Evolutionary conservation across 2,329 filamentous ascomycete species (phyloP).

Genomic region (Cladobotryum protrusum): DNA sequence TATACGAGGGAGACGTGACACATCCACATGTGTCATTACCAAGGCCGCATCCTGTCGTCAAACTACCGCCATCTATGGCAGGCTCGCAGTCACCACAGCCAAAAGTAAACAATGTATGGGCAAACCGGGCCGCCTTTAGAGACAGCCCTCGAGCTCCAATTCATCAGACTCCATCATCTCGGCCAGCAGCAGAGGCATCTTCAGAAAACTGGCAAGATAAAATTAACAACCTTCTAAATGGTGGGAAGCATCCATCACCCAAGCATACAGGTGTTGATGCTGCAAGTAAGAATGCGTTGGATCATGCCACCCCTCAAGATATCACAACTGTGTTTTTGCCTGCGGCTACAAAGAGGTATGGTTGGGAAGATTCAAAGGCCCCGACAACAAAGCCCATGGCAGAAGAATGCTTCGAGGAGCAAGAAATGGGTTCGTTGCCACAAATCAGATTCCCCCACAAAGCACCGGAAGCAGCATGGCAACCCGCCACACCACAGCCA

Average conservation of each 20-base stretch:
- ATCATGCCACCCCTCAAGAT: slow-evolving; percentile 43
- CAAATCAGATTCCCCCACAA: slow-evolving; percentile 60
- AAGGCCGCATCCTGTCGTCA: slow-evolving; percentile 67
- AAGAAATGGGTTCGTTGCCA: slow-evolving; percentile 73
- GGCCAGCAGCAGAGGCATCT: slow-evolving; percentile 29
- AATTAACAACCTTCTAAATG: slow-evolving; percentile 72
- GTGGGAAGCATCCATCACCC: slow-evolving; percentile 53
- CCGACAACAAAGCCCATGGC: slow-evolving; percentile 62
- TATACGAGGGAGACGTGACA: slow-evolving; percentile 58
- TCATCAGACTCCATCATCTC: slow-evolving; percentile 15
- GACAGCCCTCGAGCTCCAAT: slow-evolving; percentile 22
- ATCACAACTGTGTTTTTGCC: slow-evolving; percentile 67
- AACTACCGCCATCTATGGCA: slow-evolving; percentile 57
- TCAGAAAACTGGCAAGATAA: slow-evolving; percentile 67
- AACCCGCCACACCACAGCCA: slow-evolving; percentile 46
- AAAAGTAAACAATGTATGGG: slow-evolving; percentile 29
- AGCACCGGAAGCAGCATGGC: slow-evolving; percentile 58
- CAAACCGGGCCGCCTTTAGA: slow-evolving; percentile 26
- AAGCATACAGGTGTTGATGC: slow-evolving; percentile 59
- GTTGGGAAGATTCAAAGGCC: slow-evolving; percentile 36
- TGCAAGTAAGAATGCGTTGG: slow-evolving; percentile 60
- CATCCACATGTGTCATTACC: slow-evolving; percentile 67
- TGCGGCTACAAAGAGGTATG: slow-evolving; percentile 17
- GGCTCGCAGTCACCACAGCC: slow-evolving; percentile 20
- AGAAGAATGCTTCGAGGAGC: slow-evolving; percentile 74